A percentile compares a stretch with the other conserved stretches of the same genome.
phyloP scores from a whole-genome alignment of 1,139 yeast species.

The Saccharomycopsis hybrid region DNA sequence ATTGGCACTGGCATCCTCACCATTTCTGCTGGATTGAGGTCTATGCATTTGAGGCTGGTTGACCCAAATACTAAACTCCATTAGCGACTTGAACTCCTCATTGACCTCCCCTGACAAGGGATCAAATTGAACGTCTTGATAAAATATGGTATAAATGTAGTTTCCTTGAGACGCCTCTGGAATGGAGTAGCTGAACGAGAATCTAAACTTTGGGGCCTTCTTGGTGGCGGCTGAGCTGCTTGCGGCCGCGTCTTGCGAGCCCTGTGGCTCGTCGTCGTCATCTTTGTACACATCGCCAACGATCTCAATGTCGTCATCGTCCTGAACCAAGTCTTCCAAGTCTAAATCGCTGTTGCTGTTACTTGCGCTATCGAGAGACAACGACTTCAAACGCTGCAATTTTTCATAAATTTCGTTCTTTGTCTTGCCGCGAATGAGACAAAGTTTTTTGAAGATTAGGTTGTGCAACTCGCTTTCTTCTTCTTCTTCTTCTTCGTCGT shows the following conservation, averaged over 20 bases:
- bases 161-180: constrained; percentile 13
- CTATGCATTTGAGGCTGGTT: too few species aligned
- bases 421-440: constrained; percentile 15
- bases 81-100: constrained; percentile 10
- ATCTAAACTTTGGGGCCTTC: constrained; percentile 16
- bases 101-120: too few species aligned
- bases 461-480: constrained; percentile 12
- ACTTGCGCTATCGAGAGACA: neutral
- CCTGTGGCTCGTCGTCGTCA: constrained; percentile 7
- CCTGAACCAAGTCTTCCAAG: constrained; percentile 3
- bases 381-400: too few species aligned
- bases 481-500: neutral
- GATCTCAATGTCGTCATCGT: constrained; percentile 13
- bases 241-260: too few species aligned
- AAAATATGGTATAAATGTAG: constrained; percentile 13
- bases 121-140: constrained; percentile 1
- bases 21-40: too few species aligned
- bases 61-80: constrained; percentile 13
- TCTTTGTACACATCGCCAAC: constrained; percentile 21
- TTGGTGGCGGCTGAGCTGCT: neutral
- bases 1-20: too few species aligned
- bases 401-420: constrained; percentile 12
- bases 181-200: constrained; percentile 13
- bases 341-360: neutral
- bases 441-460: constrained; percentile 17